These are phyloP conservation scores for Huntiella bhutanensis DNA, from an alignment of 2,329 filamentous ascomycete genomes.

Conservation along the genomic window DNA sequence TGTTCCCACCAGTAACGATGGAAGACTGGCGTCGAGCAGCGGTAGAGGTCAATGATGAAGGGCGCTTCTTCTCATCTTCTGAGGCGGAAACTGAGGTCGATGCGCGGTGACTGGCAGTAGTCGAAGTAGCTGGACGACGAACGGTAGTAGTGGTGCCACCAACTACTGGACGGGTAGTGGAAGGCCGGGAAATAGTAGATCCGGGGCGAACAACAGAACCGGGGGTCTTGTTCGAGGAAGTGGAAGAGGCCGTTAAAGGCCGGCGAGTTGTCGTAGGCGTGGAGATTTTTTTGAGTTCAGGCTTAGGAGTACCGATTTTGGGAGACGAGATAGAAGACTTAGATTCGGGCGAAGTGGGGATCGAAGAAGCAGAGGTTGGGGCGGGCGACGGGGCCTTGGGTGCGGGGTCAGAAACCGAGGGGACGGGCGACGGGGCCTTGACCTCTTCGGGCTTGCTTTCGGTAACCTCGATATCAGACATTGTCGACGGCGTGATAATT, in stretches of 20 bases:
- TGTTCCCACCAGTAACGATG: constrained; percentile 15
- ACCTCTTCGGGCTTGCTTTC: constrained; percentile 26
- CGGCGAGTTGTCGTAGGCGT: constrained; percentile 18
- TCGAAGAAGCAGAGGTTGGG: constrained; percentile 16
- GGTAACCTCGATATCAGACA: constrained; percentile 30
- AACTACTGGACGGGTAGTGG: constrained; percentile 25
- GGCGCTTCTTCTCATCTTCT: constrained; percentile 29
- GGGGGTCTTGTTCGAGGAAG: constrained; percentile 14
- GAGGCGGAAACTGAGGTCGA: constrained; percentile 30
- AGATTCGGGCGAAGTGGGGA: constrained; percentile 19
- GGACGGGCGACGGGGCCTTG: constrained; percentile 17
- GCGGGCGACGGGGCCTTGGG: constrained; percentile 16
- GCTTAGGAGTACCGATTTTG: constrained; percentile 13
- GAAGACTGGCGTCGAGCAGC: constrained; percentile 20
- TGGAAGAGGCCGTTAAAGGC: constrained; percentile 17
- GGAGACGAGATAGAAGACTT: constrained; percentile 15
- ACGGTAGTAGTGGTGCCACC: constrained; percentile 16
- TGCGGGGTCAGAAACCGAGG: constrained; percentile 17
- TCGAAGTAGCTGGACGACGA: constrained; percentile 19
- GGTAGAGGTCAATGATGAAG: constrained; percentile 15
- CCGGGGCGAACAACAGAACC: constrained; percentile 20
- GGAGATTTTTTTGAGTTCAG: constrained; percentile 20
- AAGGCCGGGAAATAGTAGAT: constrained; percentile 27
- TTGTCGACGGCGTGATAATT: constrained; percentile 12
- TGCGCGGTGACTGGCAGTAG: constrained; percentile 25